A percentile compares a stretch with the other conserved stretches of the same genome.
These are phyloP conservation scores for Globisporangium yorkense DNA, from an alignment of 352 stramenopile genomes.

Conservation along the genomic window DNA sequence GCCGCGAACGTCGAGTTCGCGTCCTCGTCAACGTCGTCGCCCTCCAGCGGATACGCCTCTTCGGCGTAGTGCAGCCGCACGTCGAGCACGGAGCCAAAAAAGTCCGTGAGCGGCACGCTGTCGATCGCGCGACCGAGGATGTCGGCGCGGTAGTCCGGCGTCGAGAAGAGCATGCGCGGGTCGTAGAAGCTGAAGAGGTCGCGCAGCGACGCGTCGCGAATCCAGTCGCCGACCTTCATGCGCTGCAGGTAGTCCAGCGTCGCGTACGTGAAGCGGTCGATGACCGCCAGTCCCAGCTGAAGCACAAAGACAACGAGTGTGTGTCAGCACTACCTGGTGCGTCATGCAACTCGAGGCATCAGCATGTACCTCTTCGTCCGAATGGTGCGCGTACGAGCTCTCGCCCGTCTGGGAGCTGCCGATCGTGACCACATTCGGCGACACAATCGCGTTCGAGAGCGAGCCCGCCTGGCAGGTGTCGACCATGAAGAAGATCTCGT, in stretches of 20 bases:
- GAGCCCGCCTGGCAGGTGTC: conserved; percentile 97
- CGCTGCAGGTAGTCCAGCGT: conserved; percentile 86
- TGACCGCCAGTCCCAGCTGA: conserved; percentile 79
- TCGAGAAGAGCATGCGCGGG: conserved; percentile 78
- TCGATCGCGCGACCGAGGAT: conserved; percentile 68
- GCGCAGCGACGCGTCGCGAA: conserved; percentile 49
- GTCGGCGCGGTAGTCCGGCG: conserved; percentile 68
- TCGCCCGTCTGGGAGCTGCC: conserved; percentile 89
- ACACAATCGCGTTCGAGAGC: conserved; percentile 79
- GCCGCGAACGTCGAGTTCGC: not conserved
- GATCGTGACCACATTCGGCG: conserved; percentile 91
- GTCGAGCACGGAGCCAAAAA: conserved; percentile 85
- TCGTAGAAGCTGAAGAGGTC: conserved; percentile 84
- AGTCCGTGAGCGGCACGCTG: conserved; percentile 79
- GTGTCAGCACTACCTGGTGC: no score
- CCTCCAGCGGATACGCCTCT: conserved; percentile 70
- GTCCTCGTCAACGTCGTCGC: conserved; percentile 1
- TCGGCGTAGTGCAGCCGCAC: conserved; percentile 67
- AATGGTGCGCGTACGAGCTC: conserved; percentile 94
- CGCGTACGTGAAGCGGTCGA: conserved; percentile 88
- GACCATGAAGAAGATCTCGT: conserved; percentile 96
- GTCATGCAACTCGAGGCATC: not conserved
- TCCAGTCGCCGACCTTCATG: conserved; percentile 76
- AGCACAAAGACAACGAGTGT: not conserved
- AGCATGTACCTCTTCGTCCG: conserved; percentile 57